These are phyloP conservation scores for Athelia psychrophila DNA, from an alignment of 1,284 basidiomycete genomes.

Conservation along the genomic window DNA sequence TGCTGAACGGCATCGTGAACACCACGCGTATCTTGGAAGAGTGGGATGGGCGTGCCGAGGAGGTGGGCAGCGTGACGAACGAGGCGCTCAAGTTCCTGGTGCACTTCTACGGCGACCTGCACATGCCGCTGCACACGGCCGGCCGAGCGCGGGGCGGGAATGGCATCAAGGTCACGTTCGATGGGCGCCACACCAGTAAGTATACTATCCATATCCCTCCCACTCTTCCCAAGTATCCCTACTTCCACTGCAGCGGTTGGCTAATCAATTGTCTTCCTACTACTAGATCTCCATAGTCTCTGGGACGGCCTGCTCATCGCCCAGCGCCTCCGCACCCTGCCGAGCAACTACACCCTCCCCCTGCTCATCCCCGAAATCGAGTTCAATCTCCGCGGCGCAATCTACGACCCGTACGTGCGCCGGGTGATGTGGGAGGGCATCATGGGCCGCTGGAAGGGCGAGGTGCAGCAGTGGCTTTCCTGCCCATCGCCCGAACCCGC, in stretches of 20 bases:
- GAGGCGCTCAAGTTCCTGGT: conserved; percentile 87
- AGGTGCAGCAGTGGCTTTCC: conserved; percentile 49
- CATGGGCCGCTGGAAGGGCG: conserved; percentile 57
- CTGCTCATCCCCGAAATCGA: conserved; percentile 71
- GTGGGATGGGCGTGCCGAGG: conserved; percentile 31
- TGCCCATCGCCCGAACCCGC: conserved; percentile 62
- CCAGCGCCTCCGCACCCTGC: conserved; percentile 73
- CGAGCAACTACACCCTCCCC: conserved; percentile 72
- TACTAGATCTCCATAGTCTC: conserved; percentile 70
- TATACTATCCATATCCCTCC: too few relatives aligned
- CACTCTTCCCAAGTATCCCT: conserved; percentile 45
- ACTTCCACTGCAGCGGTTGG: conserved; percentile 32
- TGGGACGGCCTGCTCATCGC: conserved; percentile 87
- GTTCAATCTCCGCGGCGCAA: conserved; percentile 68
- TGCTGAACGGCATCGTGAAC: conserved; percentile 75
- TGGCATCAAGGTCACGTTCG: conserved; percentile 52
- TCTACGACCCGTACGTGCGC: conserved; percentile 88
- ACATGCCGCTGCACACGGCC: conserved; percentile 88
- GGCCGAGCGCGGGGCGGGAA: conserved; percentile 87
- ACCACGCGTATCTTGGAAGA: conserved; percentile 58
- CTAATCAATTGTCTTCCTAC: too few relatives aligned
- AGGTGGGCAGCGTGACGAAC: conserved; percentile 29
- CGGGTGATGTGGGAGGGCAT: conserved; percentile 86
- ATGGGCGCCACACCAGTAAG: neutral
- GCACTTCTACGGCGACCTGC: conserved; percentile 90